Conservation (phyloP, 148 eudicot genomes). For the Nepenthes mirabilis region DNA sequence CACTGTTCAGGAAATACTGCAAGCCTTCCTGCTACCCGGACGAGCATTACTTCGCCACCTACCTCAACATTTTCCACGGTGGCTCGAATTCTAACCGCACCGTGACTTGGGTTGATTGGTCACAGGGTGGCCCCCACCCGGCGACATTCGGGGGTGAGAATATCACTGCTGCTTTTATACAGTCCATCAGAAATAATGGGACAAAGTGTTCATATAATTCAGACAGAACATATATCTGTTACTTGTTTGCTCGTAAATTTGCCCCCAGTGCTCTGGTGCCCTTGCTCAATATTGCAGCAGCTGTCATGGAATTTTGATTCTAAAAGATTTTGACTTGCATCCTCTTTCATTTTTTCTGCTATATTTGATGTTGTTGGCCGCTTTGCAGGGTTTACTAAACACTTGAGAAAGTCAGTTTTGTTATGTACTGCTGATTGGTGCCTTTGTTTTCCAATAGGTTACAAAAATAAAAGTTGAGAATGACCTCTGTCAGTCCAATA, state of each 20-base stretch:
- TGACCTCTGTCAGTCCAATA: too few relatives aligned
- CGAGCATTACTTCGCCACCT: constrained; percentile 74
- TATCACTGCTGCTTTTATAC: constrained; percentile 46
- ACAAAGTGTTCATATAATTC: constrained; percentile 51
- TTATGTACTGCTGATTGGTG: too few relatives aligned
- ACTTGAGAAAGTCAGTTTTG: too few relatives aligned
- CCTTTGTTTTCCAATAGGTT: too few relatives aligned
- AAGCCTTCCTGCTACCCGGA: constrained; percentile 74
- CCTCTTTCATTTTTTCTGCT: too few relatives aligned
- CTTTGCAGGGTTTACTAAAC: too few relatives aligned
- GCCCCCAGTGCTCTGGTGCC: constrained; percentile 50
- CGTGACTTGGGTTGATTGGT: constrained; percentile 76
- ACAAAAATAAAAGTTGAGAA: too few relatives aligned
- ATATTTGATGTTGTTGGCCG: too few relatives aligned
- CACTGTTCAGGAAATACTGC: constrained; percentile 48
- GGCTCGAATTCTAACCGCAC: constrained; percentile 43
- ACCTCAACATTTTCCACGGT: constrained; percentile 39
- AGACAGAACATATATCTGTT: constrained; percentile 25
- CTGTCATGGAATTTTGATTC: constrained; percentile 43
- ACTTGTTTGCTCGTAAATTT: constrained; percentile 81
- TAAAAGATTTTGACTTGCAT: not conserved
- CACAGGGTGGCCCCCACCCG: constrained; percentile 63
- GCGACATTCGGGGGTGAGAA: constrained; percentile 37
- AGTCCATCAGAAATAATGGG: constrained; percentile 54
- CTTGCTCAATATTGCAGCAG: constrained; percentile 35